These are phyloP conservation scores for Aureoboletus auriporus DNA, from an alignment of 768 basidiomycete genomes.

Conservation along the genomic window DNA sequence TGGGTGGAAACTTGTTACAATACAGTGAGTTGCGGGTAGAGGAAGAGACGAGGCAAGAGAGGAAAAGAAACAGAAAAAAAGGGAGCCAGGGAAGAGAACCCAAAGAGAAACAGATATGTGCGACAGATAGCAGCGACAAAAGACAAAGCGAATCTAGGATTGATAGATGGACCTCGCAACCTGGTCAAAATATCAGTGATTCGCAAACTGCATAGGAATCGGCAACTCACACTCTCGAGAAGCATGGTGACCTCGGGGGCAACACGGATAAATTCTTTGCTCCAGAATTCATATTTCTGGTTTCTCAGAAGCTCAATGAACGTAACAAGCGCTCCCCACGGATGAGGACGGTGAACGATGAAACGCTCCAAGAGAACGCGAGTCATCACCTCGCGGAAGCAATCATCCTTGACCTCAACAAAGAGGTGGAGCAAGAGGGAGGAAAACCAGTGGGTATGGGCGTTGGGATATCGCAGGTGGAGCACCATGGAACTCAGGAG, in stretches of 20 bases:
- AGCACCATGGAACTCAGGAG: conserved; percentile 89
- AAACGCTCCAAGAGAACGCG: conserved; percentile 91
- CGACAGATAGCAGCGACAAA: conserved; percentile 74
- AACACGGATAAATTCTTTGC: conserved; percentile 78
- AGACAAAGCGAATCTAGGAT: conserved; percentile 61
- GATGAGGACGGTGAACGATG: conserved; percentile 91
- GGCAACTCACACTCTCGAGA: conserved; percentile 69
- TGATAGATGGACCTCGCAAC: conserved; percentile 77
- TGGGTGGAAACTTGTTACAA: conserved; percentile 62
- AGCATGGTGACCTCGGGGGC: conserved; percentile 84
- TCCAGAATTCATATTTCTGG: conserved; percentile 88
- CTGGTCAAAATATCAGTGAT: conserved; percentile 34
- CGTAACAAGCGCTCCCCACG: conserved; percentile 91
- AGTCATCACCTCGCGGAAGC: conserved; percentile 78
- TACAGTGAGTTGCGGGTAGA: conserved; percentile 66
- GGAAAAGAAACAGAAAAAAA: conserved; percentile 4
- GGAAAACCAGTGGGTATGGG: conserved; percentile 98
- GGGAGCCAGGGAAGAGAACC: conserved; percentile 34
- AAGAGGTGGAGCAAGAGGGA: conserved; percentile 87
- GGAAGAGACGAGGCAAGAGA: conserved; percentile 19
- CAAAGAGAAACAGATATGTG: conserved; percentile 70
- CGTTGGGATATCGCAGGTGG: conserved; percentile 95
- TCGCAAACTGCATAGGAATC: background rate
- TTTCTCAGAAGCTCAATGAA: conserved; percentile 93
- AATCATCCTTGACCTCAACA: conserved; percentile 69